phyloP scores from a whole-genome alignment of 1,139 yeast species.

The Pichia sp. region DNA sequence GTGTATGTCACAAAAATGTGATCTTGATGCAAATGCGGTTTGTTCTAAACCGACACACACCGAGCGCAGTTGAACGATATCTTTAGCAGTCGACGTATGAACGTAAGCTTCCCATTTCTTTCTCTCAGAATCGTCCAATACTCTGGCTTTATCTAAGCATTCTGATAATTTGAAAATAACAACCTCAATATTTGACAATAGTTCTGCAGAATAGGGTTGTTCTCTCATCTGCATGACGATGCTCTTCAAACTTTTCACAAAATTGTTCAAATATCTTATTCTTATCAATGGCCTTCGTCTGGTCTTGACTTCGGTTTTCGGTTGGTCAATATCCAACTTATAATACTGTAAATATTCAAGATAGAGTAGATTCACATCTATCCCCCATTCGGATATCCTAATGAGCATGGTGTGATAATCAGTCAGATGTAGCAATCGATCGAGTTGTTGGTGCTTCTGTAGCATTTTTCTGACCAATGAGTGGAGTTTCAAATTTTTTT shows the following conservation, averaged over 20 bases:
- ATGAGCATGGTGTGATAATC: conserved; percentile 18
- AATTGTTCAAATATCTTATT: conserved; percentile 34
- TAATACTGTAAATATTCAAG: conserved; percentile 33
- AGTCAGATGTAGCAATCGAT: conserved; percentile 10
- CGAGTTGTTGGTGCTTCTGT: conserved; percentile 21
- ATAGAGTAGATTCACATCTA: conserved; percentile 21
- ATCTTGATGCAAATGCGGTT: conserved; percentile 7
- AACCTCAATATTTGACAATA: conserved; percentile 27
- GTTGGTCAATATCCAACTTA: conserved; percentile 32
- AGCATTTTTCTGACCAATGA: conserved; percentile 18
- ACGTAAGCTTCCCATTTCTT: conserved; percentile 17
- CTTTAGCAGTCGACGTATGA: conserved; percentile 23
- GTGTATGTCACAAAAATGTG: conserved; percentile 24
- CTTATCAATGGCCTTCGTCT: conserved; percentile 41
- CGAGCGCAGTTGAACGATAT: conserved; percentile 21
- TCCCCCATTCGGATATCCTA: conserved; percentile 27
- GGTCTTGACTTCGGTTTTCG: conserved; percentile 35
- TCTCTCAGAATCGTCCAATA: conserved; percentile 24
- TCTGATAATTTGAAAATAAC: conserved; percentile 22
- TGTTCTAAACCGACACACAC: conserved; percentile 22
- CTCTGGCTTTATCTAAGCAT: conserved; percentile 20
- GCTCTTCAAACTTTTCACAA: conserved; percentile 27
- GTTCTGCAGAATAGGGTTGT: conserved; percentile 20
- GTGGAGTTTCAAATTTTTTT: conserved; percentile 21
- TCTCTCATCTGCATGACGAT: conserved; percentile 29